A percentile compares a stretch with the other conserved stretches of the same genome.
Evolutionary conservation across 73 alveolate species (phyloP).

Genomic region (Paramecium tetraurelia): DNA sequence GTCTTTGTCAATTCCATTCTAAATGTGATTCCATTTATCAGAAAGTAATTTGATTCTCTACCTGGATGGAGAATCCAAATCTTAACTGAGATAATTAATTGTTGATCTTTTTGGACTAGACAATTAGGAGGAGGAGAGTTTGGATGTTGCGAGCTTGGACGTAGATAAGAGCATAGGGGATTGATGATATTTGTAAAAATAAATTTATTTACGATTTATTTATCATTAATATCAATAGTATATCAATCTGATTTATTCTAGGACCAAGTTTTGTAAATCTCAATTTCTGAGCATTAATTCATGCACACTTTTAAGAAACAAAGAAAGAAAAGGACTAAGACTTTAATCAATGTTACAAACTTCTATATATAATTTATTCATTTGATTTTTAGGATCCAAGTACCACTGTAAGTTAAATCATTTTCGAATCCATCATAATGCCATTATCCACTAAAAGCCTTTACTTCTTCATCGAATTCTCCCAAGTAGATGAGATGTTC

Average conservation of each 20-base stretch:
- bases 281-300: neutral
- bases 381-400: neutral
- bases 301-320: neutral
- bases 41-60: constrained; percentile 39
- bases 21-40: constrained; percentile 48
- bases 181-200: constrained; percentile 27
- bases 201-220: constrained; percentile 51
- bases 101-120: constrained; percentile 52
- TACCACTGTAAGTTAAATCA: neutral
- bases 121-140: neutral
- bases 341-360: neutral
- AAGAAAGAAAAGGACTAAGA: neutral
- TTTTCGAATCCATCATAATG: neutral
- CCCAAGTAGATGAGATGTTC: neutral
- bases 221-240: neutral
- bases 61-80: constrained; percentile 42
- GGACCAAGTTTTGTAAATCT: neutral
- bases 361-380: neutral
- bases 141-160: constrained; percentile 31
- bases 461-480: neutral
- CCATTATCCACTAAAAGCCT: neutral
- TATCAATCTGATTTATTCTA: neutral
- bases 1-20: constrained; percentile 47
- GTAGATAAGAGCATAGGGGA: constrained; percentile 17
- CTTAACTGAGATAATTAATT: constrained; percentile 36